Evolutionary conservation across 768 basidiomycete genomes (phyloP), one percentile per base, ranked within the genome.

Genomic region (Trametopsis cervina): DNA sequence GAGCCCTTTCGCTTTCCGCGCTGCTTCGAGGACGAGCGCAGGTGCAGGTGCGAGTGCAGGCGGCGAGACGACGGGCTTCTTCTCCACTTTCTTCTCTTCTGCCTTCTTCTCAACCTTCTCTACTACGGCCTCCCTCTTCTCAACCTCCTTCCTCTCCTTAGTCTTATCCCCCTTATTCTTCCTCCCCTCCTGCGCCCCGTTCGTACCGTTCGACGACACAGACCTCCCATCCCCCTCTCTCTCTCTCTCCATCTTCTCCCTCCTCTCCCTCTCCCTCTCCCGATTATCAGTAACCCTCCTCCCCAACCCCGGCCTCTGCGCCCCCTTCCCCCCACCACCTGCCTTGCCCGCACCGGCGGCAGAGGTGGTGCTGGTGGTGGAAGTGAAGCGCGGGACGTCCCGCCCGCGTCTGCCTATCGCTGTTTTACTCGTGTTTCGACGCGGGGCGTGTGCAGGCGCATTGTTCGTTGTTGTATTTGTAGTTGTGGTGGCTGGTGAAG

Each of bases 201-300:
- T 52, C 1, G 61, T 60, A 12, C 76, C 76, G 40, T 74, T 74
- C 44, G 80, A 79, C 33, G 79, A 80, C 49, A 71, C 68, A 15
- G 80, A 81, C 2, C 80, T n/a, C n/a, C n/a, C n/a, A n/a, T n/a
- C n/a, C n/a, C n/a, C n/a, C n/a, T n/a, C n/a, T n/a, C n/a, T n/a
- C n/a, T n/a, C n/a, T n/a, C n/a, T n/a, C n/a, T n/a, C n/a, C n/a
- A n/a, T n/a, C n/a, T n/a, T n/a, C n/a, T n/a, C n/a, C n/a, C n/a
- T n/a, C n/a, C n/a, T n/a, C n/a, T n/a, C n/a, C n/a, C n/a, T n/a
- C n/a, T n/a, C n/a, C n/a, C n/a, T n/a, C n/a, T n/a, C n/a, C n/a
- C n/a, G n/a, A n/a, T n/a, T n/a, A n/a, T n/a, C n/a, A n/a, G n/a
- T n/a, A n/a, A n/a, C 43, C 36, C 46, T 52, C 27, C 51, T 4